Evolutionary conservation across 2,329 filamentous ascomycete genomes (phyloP).

Genomic region (Pseudogymnoascus sp.): DNA sequence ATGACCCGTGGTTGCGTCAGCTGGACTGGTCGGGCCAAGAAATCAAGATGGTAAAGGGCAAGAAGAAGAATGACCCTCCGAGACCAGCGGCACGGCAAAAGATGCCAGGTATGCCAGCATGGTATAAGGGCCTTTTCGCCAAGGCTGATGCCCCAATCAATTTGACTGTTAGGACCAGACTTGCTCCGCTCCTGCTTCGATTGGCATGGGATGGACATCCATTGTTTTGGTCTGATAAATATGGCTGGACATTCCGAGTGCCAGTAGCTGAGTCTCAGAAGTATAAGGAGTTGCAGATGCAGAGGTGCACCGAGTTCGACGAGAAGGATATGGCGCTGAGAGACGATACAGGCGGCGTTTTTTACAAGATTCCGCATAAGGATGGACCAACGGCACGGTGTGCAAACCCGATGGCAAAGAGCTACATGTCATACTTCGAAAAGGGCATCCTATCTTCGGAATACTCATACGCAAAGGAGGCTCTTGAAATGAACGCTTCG

Average conservation of each 20-base stretch:
- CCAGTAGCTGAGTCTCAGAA: conserved; percentile 52
- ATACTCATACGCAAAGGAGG: conserved; percentile 85
- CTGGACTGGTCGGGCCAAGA: conserved; percentile 95
- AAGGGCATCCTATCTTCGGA: conserved; percentile 81
- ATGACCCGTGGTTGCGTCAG: conserved; percentile 86
- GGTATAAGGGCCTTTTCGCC: conserved; percentile 87
- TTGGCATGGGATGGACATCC: conserved; percentile 86
- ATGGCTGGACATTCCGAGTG: conserved; percentile 89
- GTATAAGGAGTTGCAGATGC: conserved; percentile 66
- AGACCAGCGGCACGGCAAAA: conserved; percentile 79
- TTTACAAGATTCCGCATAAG: conserved; percentile 95
- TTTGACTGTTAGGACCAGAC: conserved; percentile 77
- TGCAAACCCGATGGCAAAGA: conserved; percentile 81
- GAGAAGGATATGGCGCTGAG: conserved; percentile 61
- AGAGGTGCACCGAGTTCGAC: conserved; percentile 67
- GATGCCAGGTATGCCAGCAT: conserved; percentile 87
- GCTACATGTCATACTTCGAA: conserved; percentile 86
- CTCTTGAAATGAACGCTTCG: conserved; percentile 95
- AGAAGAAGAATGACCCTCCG: conserved; percentile 75
- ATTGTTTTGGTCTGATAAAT: conserved; percentile 84
- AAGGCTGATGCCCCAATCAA: conserved; percentile 63
- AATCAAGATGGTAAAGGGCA: conserved; percentile 83
- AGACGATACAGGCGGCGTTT: conserved; percentile 59
- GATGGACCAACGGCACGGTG: conserved; percentile 84
- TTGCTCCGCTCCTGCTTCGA: conserved; percentile 77